These are phyloP conservation scores for Globisporangium viniferum DNA, from an alignment of 352 stramenopile genomes.

Conservation along the genomic window DNA sequence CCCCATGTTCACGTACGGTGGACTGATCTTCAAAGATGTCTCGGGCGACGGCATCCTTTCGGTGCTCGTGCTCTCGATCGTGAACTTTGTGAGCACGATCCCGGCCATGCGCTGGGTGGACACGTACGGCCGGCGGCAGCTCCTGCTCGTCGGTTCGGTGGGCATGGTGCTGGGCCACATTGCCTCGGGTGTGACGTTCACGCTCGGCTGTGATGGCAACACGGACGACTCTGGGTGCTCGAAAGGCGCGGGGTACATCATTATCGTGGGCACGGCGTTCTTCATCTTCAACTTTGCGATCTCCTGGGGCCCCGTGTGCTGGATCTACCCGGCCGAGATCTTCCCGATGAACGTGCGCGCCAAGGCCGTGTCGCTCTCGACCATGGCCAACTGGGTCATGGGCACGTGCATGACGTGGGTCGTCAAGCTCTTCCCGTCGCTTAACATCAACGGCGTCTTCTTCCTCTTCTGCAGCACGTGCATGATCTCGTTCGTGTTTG, in stretches of 20 bases:
- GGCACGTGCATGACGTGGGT: conserved; percentile 33
- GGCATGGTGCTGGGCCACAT: conserved; percentile 50
- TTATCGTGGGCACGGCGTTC: conserved; percentile 33
- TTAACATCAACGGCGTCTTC: conserved; percentile 58
- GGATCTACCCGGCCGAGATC: conserved; percentile 54
- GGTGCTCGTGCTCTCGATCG: conserved; percentile 22
- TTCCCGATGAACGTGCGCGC: conserved; percentile 46
- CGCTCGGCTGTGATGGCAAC: conserved; percentile 34
- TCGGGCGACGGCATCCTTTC: conserved; percentile 24
- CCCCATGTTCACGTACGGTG: conserved; percentile 34
- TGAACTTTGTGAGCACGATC: conserved; percentile 46
- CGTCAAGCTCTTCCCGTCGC: conserved; percentile 23
- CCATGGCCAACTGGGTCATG: conserved; percentile 42
- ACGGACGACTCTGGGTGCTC: conserved; percentile 30
- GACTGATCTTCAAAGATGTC: conserved; percentile 43
- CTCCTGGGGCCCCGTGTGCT: conserved; percentile 45
- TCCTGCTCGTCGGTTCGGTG: conserved; percentile 40
- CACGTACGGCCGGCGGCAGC: conserved; percentile 30
- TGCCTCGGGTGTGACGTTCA: conserved; percentile 12
- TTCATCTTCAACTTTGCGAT: conserved; percentile 58
- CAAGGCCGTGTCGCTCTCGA: conserved; percentile 44
- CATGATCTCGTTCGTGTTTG: conserved; percentile 32
- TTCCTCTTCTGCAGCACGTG: conserved; percentile 47
- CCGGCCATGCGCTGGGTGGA: conserved; percentile 50
- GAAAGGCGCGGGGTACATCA: conserved; percentile 35